Evolutionary conservation across 2,329 filamentous ascomycete genomes (phyloP), one percentile per base, ranked within the genome.

Genomic region (Geosmithia flava): DNA sequence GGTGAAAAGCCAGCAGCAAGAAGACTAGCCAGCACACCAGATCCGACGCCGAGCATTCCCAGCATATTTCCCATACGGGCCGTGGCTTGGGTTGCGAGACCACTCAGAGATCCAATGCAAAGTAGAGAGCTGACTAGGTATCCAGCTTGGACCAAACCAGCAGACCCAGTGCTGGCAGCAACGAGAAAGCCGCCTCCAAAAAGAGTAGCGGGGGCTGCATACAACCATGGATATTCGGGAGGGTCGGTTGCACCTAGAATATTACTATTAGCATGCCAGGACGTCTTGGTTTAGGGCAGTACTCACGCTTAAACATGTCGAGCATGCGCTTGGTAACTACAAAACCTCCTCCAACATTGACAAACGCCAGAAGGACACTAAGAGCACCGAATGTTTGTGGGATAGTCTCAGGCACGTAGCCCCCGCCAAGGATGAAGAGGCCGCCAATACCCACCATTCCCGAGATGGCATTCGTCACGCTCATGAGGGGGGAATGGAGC

Each of bases 321-420:
- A 95, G 71, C 89, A 95, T 95, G 53, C 89, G 77, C 67, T 94
- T 94, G 3, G 88, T 94, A 51, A 95, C 87, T 42, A 94, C 85
- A 52, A 95, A 95, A 0, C 89, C 89, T 50, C 89, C 89, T 0
- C 85, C 83, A 2, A 95, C 81, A 54, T 95, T 95, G 52, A 94
- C 85, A 59, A 93, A 95, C 0, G 88, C 88, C 19, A 95, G 68
- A 5, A 93, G 69, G 1, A 95, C 89, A 1, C 87, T 94, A 1
- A 80, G 65, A 2, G 88, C 85, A 48, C 88, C 89, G 37, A 95
- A 78, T 2, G 69, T 65, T 60, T 95, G 87, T 0, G 88, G 88
- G 6, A 94, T 71, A 0, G 87, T 94, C 56, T 82, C 79, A 0
- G 87, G 87, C 0, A 87, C 53, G 58, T 81, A 84, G 20, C 87